These are phyloP conservation scores for Nemophila menziesii DNA, from an alignment of 257 asterid species.

Conservation along the genomic window DNA sequence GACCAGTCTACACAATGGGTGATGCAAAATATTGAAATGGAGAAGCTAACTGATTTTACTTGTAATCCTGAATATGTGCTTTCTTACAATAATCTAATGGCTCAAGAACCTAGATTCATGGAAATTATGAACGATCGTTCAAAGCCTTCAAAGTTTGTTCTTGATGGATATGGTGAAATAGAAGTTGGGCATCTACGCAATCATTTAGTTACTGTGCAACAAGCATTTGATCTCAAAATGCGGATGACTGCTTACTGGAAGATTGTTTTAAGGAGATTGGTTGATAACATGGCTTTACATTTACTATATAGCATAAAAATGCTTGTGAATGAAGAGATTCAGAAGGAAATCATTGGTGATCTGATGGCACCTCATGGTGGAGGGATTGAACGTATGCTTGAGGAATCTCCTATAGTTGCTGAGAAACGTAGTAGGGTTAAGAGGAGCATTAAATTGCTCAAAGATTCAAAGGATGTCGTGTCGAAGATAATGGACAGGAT, in stretches of 20 bases:
- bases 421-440: neutral
- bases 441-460: neutral
- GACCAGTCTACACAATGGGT: no score
- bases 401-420: conserved; percentile 1
- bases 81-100: conserved; percentile 3
- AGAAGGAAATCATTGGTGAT: neutral
- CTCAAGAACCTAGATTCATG: neutral
- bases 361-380: conserved; percentile 1
- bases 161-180: neutral
- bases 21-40: conserved; percentile 2
- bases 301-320: neutral
- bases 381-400: conserved; percentile 4
- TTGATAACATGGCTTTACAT: neutral
- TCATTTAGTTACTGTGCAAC: conserved; percentile 1
- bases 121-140: neutral
- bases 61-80: conserved; percentile 5
- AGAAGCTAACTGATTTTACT: conserved; percentile 1
- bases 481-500: no score
- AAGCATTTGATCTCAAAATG: conserved; percentile 9
- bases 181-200: conserved; percentile 3
- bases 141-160: neutral
- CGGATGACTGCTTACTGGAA: conserved; percentile 7
- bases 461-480: conserved; percentile 1
- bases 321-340: conserved; percentile 3
- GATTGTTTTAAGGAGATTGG: no score